Evolutionary conservation across 2,329 filamentous ascomycete species (phyloP), one percentile per base, ranked within the genome.

Genomic region (Sclerotinia borealis): DNA sequence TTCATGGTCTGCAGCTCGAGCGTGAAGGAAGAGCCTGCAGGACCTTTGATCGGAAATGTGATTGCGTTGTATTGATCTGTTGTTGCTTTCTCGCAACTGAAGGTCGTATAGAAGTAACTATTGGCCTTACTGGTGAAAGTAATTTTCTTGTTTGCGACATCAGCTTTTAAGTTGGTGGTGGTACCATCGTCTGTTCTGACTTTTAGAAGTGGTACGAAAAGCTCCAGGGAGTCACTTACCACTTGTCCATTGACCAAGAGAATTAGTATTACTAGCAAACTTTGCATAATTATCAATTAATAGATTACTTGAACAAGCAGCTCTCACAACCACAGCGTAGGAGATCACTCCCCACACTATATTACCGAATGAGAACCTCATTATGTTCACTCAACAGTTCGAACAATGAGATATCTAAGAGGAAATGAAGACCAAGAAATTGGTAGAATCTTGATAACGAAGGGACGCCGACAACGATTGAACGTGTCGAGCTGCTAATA

Each of bases 21-120:
- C 6, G 72, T 74, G 36, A 79, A 71, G 4, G 75, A 77, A 22
- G 75, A 76, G 19, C 75, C 75, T 10, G 76, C 68, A 13, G 79
- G 77, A 4, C 78, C 78, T 71, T 81, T 78, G 65, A 82, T 68
- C 31, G 74, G 75, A 71, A 83, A 82, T 34, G 77, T 77, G 51
- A 83, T 66, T 3, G 77, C 78, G 67, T 74, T 77, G 71, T 83
- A 83, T 64, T 77, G 77, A 55, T 80, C 76, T 54, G 73, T 76
- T 19, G 73, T 72, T 22, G 81, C 77, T 45, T 76, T 73, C 68
- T 79, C 76, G 73, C 82, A 84, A 0, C 73, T 68, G 61, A 84
- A 79, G 1, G 77, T 80, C 70, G 83, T 81, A 69, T 84, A 84
- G 66, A 82, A 83, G 74, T 84, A 84, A 15, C 80, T 79, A 31